Evolutionary conservation across 164 flowering plant genomes (phyloP).

Genomic region (Chimonanthus salicifolius): DNA sequence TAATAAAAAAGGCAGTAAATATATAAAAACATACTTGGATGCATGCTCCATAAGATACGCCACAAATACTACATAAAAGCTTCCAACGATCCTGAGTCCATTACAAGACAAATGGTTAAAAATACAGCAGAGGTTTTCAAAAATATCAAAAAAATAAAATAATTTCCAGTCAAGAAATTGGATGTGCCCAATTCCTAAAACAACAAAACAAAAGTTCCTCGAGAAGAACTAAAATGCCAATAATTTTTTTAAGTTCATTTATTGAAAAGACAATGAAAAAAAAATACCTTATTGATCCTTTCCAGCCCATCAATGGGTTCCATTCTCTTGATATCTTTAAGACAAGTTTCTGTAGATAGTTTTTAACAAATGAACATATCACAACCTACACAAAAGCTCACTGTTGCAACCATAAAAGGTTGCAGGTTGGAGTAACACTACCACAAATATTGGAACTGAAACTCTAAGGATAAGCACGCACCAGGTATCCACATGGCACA

Average conservation of each 20-base stretch:
- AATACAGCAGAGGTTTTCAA: background rate
- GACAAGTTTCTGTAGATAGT: conserved; percentile 75
- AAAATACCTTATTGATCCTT: conserved; percentile 72
- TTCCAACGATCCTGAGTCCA: conserved; percentile 87
- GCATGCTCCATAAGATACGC: conserved; percentile 95
- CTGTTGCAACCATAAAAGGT: too few species aligned
- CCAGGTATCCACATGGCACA: conserved; percentile 99
- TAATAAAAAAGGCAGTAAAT: background rate
- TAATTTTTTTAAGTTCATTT: background rate
- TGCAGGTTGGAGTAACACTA: too few species aligned
- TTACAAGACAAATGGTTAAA: conserved; percentile 2
- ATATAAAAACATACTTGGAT: conserved; percentile 30
- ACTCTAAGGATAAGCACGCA: conserved; percentile 7
- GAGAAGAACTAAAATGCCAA: background rate
- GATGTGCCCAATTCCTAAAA: too few species aligned
- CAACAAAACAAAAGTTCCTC: background rate
- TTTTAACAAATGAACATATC: conserved; percentile 6
- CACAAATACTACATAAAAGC: conserved; percentile 90
- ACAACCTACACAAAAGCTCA: background rate
- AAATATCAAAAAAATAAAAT: too few species aligned
- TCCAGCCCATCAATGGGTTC: conserved; percentile 94
- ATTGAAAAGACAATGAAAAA: background rate
- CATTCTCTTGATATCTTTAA: conserved; percentile 86
- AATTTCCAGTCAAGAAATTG: background rate
- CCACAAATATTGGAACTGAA: background rate